phyloP scores from a whole-genome alignment of 164 flowering plant genomes.

The Chloranthus sessilifolius region DNA sequence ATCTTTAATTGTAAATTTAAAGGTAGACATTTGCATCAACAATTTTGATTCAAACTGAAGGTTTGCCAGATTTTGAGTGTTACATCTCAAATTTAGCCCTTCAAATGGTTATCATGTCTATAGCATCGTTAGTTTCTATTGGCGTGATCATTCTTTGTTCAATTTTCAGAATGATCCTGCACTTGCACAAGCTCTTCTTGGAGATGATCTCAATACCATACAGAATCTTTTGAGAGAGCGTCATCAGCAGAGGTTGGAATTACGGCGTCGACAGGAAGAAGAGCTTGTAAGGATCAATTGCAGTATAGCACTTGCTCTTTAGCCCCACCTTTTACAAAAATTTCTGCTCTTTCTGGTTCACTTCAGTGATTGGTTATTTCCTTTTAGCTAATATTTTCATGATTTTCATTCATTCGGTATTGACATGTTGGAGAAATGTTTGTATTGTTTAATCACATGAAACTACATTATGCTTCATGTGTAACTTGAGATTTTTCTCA shows the following conservation, averaged over 20 bases:
- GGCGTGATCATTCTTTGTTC: slow-evolving; percentile 3
- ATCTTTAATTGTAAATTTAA: too few relatives aligned
- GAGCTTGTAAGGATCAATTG: slow-evolving; percentile 56
- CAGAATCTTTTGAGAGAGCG: slow-evolving; percentile 67
- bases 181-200: slow-evolving; percentile 80
- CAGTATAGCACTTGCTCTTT: neutral
- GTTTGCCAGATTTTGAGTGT: too few relatives aligned
- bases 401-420: too few relatives aligned
- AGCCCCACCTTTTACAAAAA: neutral
- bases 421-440: too few relatives aligned
- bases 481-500: too few relatives aligned
- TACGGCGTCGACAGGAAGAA: slow-evolving; percentile 67
- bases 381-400: too few relatives aligned
- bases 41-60: too few relatives aligned
- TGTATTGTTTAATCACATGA: too few relatives aligned
- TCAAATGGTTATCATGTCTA: too few relatives aligned
- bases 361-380: neutral
- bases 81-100: too few relatives aligned
- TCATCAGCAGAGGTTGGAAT: slow-evolving; percentile 58
- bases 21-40: too few relatives aligned
- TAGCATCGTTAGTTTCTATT: neutral
- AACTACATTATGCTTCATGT: too few relatives aligned
- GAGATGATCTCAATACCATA: slow-evolving; percentile 68
- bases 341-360: neutral
- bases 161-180: slow-evolving; percentile 74